Conservation (phyloP, 805 yeast genomes). For the Brettanomyces nanus region DNA sequence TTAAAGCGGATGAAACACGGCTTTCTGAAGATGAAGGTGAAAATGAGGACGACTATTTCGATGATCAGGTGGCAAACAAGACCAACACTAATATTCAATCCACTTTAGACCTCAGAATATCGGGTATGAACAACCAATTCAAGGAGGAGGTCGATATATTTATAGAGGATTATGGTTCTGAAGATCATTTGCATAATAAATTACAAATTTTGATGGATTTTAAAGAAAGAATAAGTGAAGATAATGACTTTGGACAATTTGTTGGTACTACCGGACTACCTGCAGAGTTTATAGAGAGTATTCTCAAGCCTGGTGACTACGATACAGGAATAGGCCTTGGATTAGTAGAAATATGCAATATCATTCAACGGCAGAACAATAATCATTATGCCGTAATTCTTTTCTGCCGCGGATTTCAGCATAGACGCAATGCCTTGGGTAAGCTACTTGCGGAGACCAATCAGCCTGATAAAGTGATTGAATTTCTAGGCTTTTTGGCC, state of each 20-base stretch:
- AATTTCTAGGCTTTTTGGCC: too few relatives aligned
- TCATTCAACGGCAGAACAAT: too few relatives aligned
- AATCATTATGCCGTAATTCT: too few relatives aligned
- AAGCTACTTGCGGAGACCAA: too few relatives aligned
- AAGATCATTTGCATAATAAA: neutral
- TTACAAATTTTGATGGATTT: constrained; percentile 6
- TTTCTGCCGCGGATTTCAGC: too few relatives aligned
- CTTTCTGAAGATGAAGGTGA: constrained; percentile 10
- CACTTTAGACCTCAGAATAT: constrained; percentile 22
- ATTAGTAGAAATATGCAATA: too few relatives aligned
- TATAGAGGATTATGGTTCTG: constrained; percentile 2
- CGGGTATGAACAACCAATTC: constrained; percentile 23
- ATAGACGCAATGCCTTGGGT: too few relatives aligned
- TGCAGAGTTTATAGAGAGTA: neutral
- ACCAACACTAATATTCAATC: constrained; percentile 12
- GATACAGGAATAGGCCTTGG: too few relatives aligned
- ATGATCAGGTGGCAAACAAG: neutral
- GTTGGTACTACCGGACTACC: constrained; percentile 3
- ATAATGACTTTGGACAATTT: neutral
- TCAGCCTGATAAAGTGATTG: too few relatives aligned
- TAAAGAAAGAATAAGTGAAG: neutral
- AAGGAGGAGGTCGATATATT: constrained; percentile 9
- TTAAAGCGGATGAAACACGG: constrained; percentile 12
- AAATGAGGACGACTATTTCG: constrained; percentile 11
- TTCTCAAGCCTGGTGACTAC: too few relatives aligned